Evolutionary conservation across 306 rosid genomes (phyloP).

Genomic region (Fragaria vesca): DNA sequence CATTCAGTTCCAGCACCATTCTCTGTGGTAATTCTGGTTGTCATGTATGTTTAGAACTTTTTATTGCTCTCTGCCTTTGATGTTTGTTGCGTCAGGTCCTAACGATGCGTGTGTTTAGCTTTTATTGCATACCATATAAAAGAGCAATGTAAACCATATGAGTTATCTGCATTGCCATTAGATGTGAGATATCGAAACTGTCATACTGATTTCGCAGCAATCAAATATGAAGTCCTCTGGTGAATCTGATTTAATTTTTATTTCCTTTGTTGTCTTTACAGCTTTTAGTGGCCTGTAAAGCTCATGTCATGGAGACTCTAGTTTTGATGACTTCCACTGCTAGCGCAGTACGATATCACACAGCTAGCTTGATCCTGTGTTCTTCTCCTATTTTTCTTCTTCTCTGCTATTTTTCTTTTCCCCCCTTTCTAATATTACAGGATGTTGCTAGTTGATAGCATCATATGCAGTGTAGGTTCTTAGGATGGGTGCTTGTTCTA

Average conservation of each 20-base stretch:
- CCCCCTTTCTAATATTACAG: not conserved
- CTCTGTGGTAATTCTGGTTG: not conserved
- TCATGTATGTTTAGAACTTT: not conserved
- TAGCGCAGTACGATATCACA: not conserved
- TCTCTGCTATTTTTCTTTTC: not conserved
- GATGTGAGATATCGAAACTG: not conserved
- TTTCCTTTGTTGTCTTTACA: constrained; percentile 2
- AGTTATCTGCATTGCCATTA: not conserved
- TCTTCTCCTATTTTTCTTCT: not conserved
- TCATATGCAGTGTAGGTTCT: constrained; percentile 1
- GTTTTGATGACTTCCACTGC: constrained; percentile 9
- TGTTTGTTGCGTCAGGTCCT: not conserved
- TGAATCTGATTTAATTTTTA: not conserved
- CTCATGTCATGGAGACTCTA: not conserved
- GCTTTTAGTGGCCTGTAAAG: constrained; percentile 1
- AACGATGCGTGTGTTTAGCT: not conserved
- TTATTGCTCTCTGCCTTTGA: not conserved
- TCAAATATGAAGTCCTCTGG: not conserved
- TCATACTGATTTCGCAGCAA: not conserved
- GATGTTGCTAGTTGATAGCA: not conserved
- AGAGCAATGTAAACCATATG: not conserved
- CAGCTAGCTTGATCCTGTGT: not conserved
- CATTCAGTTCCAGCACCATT: not conserved
- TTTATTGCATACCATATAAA: not conserved
- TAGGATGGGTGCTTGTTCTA: not conserved